These are phyloP conservation scores for Talaromyces pinophilus DNA, from an alignment of 2,329 filamentous ascomycete genomes.

Conservation along the genomic window DNA sequence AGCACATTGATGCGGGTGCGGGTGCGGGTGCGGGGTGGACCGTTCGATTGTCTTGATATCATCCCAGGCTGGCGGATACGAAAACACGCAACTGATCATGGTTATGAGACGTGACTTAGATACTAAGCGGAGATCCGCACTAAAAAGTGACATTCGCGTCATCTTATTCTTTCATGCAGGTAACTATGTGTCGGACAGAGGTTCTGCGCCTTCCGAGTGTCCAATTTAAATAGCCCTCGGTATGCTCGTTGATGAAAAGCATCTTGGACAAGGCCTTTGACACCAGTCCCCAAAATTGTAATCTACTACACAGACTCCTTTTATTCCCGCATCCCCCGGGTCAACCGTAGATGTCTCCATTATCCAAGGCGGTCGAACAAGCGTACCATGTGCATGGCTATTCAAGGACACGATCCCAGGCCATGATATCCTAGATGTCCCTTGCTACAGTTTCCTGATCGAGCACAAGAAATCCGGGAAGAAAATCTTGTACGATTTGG, in stretches of 20 bases:
- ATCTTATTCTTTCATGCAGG: not conserved
- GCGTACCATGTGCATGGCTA: conserved; percentile 1
- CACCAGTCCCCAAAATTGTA: too few species aligned
- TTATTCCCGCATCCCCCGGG: not conserved
- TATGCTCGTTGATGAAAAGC: too few species aligned
- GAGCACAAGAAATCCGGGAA: conserved; percentile 20
- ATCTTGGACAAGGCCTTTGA: too few species aligned
- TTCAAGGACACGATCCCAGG: conserved; percentile 4
- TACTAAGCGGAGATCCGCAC: not conserved
- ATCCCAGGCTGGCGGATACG: not conserved
- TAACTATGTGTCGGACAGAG: not conserved
- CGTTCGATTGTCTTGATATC: not conserved
- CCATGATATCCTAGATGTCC: conserved; percentile 8
- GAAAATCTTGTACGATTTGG: conserved; percentile 35
- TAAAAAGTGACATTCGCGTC: not conserved
- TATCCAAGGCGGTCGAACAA: conserved; percentile 3
- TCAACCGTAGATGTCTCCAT: conserved; percentile 15
- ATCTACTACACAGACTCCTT: too few species aligned
- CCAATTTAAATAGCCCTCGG: not conserved
- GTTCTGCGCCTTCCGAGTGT: not conserved
- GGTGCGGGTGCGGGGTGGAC: not conserved
- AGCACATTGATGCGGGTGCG: not conserved
- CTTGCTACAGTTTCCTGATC: conserved; percentile 21
- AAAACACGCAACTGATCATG: not conserved
- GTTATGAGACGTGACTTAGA: too few species aligned